Evolutionary conservation across 805 yeast genomes (phyloP).

Genomic region (Wickerhamiella alocasiicola): DNA sequence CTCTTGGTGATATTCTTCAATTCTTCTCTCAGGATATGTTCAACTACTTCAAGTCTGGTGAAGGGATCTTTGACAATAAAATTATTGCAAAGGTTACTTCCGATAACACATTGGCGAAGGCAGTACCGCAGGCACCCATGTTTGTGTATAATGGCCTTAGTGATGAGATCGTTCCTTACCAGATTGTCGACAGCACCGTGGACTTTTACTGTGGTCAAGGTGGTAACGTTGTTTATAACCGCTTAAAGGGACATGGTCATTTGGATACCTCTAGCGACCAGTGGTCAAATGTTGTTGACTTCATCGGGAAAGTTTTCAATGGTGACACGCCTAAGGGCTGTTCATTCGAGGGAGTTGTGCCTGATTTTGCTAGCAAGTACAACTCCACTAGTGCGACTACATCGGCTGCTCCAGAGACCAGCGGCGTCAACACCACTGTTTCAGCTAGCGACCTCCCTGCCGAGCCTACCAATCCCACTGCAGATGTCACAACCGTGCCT

Average conservation of each 20-base stretch:
- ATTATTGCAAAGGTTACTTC: conserved; percentile 13
- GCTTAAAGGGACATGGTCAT: conserved; percentile 15
- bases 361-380: conserved; percentile 5
- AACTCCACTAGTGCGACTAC: neutral
- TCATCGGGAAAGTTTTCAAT: neutral
- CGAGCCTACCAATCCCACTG: no score
- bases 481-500: no score
- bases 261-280: neutral
- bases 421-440: no score
- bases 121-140: conserved; percentile 19
- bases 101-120: conserved; percentile 19
- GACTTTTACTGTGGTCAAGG: conserved; percentile 22
- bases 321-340: conserved; percentile 8
- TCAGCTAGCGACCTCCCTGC: no score
- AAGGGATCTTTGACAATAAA: conserved; percentile 13
- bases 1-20: conserved; percentile 11
- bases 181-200: conserved; percentile 15
- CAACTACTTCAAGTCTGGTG: conserved; percentile 17
- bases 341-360: conserved; percentile 6
- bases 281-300: neutral
- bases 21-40: conserved; percentile 17
- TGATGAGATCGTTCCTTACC: conserved; percentile 21
- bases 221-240: conserved; percentile 17
- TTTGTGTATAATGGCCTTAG: conserved; percentile 22
- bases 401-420: neutral